A percentile compares a stretch with the other conserved stretches of the same genome.
These are phyloP conservation scores for Thecaphora thlaspeos DNA, from an alignment of 1,284 basidiomycete genomes.

Conservation along the genomic window DNA sequence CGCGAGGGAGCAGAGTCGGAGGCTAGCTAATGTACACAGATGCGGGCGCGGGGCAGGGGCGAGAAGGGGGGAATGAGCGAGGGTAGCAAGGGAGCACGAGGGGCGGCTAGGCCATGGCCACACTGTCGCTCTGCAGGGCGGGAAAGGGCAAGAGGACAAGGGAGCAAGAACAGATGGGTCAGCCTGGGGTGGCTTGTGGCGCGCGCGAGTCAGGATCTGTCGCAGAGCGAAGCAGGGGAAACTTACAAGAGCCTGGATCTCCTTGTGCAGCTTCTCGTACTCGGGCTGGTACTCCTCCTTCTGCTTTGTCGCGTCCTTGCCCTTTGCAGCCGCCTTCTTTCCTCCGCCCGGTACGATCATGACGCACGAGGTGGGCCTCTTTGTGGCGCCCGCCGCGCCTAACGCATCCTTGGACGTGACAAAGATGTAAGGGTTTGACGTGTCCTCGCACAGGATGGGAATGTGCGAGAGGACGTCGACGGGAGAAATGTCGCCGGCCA, in stretches of 20 bases:
- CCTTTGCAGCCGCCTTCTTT: slow-evolving; percentile 69
- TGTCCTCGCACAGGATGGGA: slow-evolving; percentile 91
- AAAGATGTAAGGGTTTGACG: slow-evolving; percentile 83
- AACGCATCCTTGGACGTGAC: slow-evolving; percentile 67
- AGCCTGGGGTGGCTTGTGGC: too few relatives aligned
- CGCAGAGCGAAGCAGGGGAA: too few relatives aligned
- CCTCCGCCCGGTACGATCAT: slow-evolving; percentile 68
- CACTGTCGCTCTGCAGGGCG: too few relatives aligned
- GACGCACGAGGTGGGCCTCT: slow-evolving; percentile 95
- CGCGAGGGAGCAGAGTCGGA: too few relatives aligned
- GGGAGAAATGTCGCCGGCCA: slow-evolving; percentile 96
- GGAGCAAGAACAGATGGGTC: too few relatives aligned
- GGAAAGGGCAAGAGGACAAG: too few relatives aligned
- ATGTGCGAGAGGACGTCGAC: slow-evolving; percentile 98
- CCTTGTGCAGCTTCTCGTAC: slow-evolving; percentile 79
- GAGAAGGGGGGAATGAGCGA: too few relatives aligned
- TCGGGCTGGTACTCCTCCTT: slow-evolving; percentile 78
- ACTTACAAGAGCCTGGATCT: slow-evolving; percentile 60
- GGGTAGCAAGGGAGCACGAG: too few relatives aligned
- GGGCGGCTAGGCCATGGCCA: too few relatives aligned
- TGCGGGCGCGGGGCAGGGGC: too few relatives aligned
- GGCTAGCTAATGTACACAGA: too few relatives aligned
- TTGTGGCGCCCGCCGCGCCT: slow-evolving; percentile 90
- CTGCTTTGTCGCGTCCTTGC: slow-evolving; percentile 60
- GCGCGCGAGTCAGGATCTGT: too few relatives aligned